Percentiles rank a stretch among this genome's conserved stretches.
These are phyloP conservation scores for Kwoniella sp. DNA, from an alignment of 768 basidiomycete genomes.

Conservation along the genomic window DNA sequence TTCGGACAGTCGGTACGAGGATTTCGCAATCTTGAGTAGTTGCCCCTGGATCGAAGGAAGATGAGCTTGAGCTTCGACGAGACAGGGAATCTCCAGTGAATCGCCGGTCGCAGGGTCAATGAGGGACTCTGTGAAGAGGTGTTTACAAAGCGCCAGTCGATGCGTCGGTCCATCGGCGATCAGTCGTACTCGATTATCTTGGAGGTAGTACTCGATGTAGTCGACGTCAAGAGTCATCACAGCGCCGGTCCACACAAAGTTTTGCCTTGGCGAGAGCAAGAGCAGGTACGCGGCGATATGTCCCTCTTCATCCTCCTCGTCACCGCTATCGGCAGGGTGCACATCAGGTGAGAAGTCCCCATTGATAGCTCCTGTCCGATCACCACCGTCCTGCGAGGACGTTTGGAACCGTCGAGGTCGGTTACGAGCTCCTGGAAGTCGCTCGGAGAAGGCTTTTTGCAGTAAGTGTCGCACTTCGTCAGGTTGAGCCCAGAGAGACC, in stretches of 20 bases:
- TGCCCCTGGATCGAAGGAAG: conserved; percentile 85
- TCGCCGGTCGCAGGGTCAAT: conserved; percentile 33
- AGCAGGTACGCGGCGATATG: conserved; percentile 67
- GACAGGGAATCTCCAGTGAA: conserved; percentile 51
- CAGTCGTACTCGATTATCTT: conserved; percentile 85
- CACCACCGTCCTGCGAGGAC: conserved; percentile 41
- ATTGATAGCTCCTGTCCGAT: background rate
- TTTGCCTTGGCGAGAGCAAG: conserved; percentile 76
- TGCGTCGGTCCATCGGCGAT: conserved; percentile 85
- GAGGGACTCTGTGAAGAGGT: conserved; percentile 70
- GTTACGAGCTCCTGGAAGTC: conserved; percentile 19
- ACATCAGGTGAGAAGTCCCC: conserved; percentile 41
- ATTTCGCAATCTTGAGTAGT: conserved; percentile 83
- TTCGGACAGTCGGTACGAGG: conserved; percentile 85
- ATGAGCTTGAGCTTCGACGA: conserved; percentile 84
- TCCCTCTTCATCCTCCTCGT: conserved; percentile 31
- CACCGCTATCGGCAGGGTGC: conserved; percentile 44
- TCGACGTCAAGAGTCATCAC: conserved; percentile 74
- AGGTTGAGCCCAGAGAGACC: conserved; percentile 71
- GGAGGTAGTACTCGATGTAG: conserved; percentile 75
- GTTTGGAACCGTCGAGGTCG: conserved; percentile 17
- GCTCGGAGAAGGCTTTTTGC: conserved; percentile 68
- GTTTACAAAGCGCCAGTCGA: conserved; percentile 73
- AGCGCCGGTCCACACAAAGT: conserved; percentile 89
- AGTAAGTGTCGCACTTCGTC: conserved; percentile 78